A percentile compares a stretch with the other conserved stretches of the same genome.
phyloP scores from a whole-genome alignment of 768 basidiomycete genomes.

The Termitomyces bulborhizus region DNA sequence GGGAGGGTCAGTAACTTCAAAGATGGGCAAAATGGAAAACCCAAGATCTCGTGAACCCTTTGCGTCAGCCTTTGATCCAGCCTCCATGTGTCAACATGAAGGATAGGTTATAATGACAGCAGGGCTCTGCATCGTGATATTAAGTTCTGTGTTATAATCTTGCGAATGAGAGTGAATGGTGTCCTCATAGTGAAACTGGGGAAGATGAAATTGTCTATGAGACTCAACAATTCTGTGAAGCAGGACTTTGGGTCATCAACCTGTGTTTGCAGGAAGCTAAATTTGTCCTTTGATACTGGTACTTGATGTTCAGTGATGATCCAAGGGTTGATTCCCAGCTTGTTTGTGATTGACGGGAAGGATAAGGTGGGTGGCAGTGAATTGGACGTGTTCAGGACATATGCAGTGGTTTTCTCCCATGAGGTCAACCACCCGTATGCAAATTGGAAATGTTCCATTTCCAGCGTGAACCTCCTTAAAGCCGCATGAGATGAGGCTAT shows the following conservation, averaged over 20 bases:
- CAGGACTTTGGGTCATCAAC: constrained; percentile 7
- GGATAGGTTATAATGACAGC: constrained; percentile 11
- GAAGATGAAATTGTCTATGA: constrained; percentile 16
- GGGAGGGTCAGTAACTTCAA: too few species aligned
- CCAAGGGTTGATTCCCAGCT: too few species aligned
- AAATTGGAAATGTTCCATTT: too few species aligned
- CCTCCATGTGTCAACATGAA: constrained; percentile 6
- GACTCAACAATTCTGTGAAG: constrained; percentile 5
- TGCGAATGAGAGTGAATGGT: constrained; percentile 16
- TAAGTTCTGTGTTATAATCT: constrained; percentile 17
- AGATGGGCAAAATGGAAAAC: constrained; percentile 18
- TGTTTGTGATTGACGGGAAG: too few species aligned
- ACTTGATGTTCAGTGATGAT: too few species aligned
- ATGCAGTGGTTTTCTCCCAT: too few species aligned
- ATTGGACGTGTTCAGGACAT: too few species aligned
- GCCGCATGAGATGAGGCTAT: too few species aligned
- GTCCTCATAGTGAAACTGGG: background rate
- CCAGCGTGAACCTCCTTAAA: background rate
- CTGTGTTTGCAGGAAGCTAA: background rate
- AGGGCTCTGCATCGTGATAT: constrained; percentile 8
- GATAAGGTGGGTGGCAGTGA: too few species aligned
- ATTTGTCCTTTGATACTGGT: too few species aligned
- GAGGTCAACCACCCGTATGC: too few species aligned
- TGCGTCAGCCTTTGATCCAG: constrained; percentile 13
- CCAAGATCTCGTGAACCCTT: constrained; percentile 14